These are phyloP conservation scores for Delphinella strobiligena DNA, from an alignment of 2,329 filamentous ascomycete genomes.

Conservation along the genomic window DNA sequence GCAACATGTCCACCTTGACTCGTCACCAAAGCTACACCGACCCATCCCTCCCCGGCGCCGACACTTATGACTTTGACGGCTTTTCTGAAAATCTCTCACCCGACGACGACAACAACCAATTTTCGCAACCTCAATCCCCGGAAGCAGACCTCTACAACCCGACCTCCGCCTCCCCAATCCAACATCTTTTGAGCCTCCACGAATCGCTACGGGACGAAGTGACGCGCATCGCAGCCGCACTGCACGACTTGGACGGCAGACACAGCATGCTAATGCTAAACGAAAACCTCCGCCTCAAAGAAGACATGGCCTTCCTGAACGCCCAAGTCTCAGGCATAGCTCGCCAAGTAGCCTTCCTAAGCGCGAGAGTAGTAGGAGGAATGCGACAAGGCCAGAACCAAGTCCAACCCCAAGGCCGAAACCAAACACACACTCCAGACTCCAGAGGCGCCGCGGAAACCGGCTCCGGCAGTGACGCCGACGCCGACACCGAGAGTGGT, in stretches of 20 bases:
- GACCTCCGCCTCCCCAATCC: conserved; percentile 36
- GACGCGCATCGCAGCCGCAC: conserved; percentile 39
- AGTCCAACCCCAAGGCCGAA: too few species aligned
- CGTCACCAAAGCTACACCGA: too few species aligned
- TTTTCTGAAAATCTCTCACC: too few species aligned
- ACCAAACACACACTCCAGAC: too few species aligned
- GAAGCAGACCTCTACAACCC: conserved; percentile 1
- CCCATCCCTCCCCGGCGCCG: background rate
- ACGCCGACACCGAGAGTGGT: conserved; percentile 18
- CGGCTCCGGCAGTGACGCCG: too few species aligned
- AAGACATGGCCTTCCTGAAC: conserved; percentile 50
- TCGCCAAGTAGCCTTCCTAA: conserved; percentile 52
- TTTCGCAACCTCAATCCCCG: background rate
- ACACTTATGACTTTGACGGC: background rate
- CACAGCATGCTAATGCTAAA: conserved; percentile 52
- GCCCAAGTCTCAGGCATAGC: conserved; percentile 46
- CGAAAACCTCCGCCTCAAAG: conserved; percentile 48
- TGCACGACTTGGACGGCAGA: conserved; percentile 48
- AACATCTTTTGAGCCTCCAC: conserved; percentile 49
- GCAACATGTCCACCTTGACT: too few species aligned
- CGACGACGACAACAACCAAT: too few species aligned
- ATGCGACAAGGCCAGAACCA: too few species aligned
- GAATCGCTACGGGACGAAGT: conserved; percentile 50
- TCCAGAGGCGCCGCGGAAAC: too few species aligned
- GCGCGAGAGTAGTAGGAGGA: conserved; percentile 20